Percentiles rank a stretch among this genome's conserved stretches.
Conservation (phyloP, 495 filamentous ascomycete species). For the Evansstolkia leycettana region DNA sequence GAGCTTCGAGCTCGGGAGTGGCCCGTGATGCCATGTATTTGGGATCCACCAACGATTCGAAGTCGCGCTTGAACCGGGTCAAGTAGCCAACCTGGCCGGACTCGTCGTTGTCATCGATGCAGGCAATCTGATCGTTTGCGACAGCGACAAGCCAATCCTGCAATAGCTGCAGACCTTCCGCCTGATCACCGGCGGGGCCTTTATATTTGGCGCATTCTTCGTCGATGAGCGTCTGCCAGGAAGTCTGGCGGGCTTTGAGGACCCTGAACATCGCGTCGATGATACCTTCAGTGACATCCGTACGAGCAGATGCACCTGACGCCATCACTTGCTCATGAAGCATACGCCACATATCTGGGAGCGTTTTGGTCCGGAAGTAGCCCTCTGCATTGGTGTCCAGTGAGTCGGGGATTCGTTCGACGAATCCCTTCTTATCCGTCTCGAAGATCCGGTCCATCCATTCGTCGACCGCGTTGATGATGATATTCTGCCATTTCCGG, state of each 20-base stretch:
- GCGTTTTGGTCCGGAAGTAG: conserved; percentile 76
- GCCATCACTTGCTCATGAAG: conserved; percentile 78
- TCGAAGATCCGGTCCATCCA: conserved; percentile 90
- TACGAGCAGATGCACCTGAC: conserved; percentile 65
- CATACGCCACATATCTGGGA: conserved; percentile 96
- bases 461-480: conserved; percentile 88
- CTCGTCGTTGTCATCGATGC: conserved; percentile 75
- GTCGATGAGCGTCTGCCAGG: conserved; percentile 79
- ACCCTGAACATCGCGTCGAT: conserved; percentile 88
- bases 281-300: conserved; percentile 83
- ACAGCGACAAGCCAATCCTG: conserved; percentile 96
- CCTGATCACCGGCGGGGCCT: conserved; percentile 41
- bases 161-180: conserved; percentile 65
- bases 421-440: conserved; percentile 68
- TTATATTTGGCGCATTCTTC: conserved; percentile 70
- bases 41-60: conserved; percentile 65
- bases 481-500: conserved; percentile 83
- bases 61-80: conserved; percentile 65
- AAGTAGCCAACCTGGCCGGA: conserved; percentile 63
- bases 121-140: conserved; percentile 96
- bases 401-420: conserved; percentile 61
- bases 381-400: conserved; percentile 78
- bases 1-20: conserved; percentile 53
- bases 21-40: conserved; percentile 63
- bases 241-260: conserved; percentile 63